Percentiles rank a stretch among this genome's conserved stretches.
These are phyloP conservation scores for Termitomyces sp. DNA, from an alignment of 768 basidiomycete species.

Conservation along the genomic window DNA sequence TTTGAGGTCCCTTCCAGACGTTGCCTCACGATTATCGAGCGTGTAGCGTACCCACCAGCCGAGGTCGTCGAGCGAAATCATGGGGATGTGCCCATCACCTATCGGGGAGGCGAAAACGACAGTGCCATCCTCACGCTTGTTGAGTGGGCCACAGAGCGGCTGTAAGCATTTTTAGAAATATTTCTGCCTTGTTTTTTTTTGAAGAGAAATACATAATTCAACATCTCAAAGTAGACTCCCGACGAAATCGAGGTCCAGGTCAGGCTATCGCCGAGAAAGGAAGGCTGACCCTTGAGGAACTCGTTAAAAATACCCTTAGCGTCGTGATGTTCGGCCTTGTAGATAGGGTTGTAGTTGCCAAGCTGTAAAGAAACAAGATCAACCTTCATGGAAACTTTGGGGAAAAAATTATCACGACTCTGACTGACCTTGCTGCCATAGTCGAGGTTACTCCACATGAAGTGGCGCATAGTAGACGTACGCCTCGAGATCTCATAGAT, in stretches of 20 bases:
- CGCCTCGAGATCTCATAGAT: constrained; percentile 37
- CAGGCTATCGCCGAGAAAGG: constrained; percentile 24
- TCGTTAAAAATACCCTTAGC: constrained; percentile 37
- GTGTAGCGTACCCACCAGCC: constrained; percentile 37
- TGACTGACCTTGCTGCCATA: constrained; percentile 32
- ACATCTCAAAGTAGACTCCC: constrained; percentile 38
- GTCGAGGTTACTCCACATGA: constrained; percentile 37
- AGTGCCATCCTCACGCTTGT: constrained; percentile 32
- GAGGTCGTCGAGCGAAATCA: constrained; percentile 34
- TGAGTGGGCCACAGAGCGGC: constrained; percentile 29
- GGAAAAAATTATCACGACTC: background rate
- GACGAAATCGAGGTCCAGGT: constrained; percentile 33
- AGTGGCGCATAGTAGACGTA: constrained; percentile 27
- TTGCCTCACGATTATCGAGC: constrained; percentile 29
- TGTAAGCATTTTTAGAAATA: background rate
- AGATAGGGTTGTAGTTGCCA: constrained; percentile 22
- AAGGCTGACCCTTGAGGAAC: constrained; percentile 30
- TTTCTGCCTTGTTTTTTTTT: no score
- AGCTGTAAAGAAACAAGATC: constrained; percentile 6
- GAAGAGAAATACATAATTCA: constrained; percentile 25
- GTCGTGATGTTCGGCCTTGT: constrained; percentile 34
- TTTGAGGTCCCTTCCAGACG: constrained; percentile 30
- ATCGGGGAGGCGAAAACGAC: constrained; percentile 33
- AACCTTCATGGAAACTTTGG: background rate
- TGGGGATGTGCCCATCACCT: constrained; percentile 29